These are phyloP conservation scores for Lichtheimia ramosa DNA, from an alignment of 371 early-diverging fungal genomes.

Conservation along the genomic window DNA sequence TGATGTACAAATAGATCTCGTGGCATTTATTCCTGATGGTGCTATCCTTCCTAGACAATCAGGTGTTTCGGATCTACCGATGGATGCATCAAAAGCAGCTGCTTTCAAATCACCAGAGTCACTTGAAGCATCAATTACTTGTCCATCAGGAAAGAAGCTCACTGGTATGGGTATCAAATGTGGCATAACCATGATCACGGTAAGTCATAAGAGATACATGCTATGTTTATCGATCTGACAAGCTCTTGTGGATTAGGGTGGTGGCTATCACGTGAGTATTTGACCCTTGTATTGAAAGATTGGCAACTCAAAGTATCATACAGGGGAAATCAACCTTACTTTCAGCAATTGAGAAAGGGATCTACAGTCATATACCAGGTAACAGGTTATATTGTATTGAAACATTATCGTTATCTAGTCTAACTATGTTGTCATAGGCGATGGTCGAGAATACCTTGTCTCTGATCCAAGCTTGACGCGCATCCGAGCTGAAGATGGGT, in stretches of 20 bases:
- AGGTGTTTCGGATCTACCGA: slow-evolving; percentile 45
- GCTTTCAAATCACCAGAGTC: slow-evolving; percentile 12
- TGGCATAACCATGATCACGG: slow-evolving; percentile 50
- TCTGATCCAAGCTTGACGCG: slow-evolving; percentile 26
- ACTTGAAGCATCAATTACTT: slow-evolving; percentile 18
- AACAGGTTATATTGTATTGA: slow-evolving; percentile 19
- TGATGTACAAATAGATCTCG: slow-evolving; percentile 13
- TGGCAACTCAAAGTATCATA: too few relatives aligned
- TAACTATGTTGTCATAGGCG: slow-evolving; percentile 28
- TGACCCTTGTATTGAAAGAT: too few relatives aligned
- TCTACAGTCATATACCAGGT: slow-evolving; percentile 45
- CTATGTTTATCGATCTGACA: neutral
- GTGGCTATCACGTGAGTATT: slow-evolving; percentile 46
- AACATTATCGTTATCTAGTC: slow-evolving; percentile 53
- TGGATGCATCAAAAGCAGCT: slow-evolving; percentile 10
- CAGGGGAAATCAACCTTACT: slow-evolving; percentile 56
- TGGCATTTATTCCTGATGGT: slow-evolving; percentile 50
- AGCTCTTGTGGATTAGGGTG: slow-evolving; percentile 25
- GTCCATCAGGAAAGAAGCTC: slow-evolving; percentile 39
- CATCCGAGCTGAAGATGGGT: slow-evolving; percentile 54
- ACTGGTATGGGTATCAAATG: slow-evolving; percentile 47
- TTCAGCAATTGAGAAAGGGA: slow-evolving; percentile 45
- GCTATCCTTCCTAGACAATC: slow-evolving; percentile 52
- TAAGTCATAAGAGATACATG: neutral
- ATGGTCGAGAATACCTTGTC: slow-evolving; percentile 55